Conservation (phyloP, 768 basidiomycete species). For the Boletus rufocinnamomeus region DNA sequence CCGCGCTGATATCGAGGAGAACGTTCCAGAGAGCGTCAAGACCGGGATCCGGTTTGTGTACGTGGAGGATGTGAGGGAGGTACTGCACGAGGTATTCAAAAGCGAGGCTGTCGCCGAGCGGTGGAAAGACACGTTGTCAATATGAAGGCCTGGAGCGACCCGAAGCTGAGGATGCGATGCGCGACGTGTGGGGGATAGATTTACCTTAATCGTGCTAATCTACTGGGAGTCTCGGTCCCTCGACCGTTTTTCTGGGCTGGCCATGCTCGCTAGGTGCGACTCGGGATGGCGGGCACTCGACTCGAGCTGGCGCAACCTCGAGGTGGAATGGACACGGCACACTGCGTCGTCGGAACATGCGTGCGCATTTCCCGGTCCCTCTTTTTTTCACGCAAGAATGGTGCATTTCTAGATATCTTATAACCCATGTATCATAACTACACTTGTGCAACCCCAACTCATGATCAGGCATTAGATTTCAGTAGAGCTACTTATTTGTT, state of each 20-base stretch:
- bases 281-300: neutral
- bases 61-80: conserved; percentile 90
- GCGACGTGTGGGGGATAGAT: neutral
- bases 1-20: conserved; percentile 94
- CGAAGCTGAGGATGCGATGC: neutral
- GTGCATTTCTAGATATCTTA: conserved; percentile 2
- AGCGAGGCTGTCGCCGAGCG: conserved; percentile 57
- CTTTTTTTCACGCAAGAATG: neutral
- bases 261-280: neutral
- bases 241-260: neutral
- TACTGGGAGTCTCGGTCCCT: neutral
- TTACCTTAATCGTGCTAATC: conserved; percentile 6
- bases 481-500: neutral
- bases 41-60: conserved; percentile 93
- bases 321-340: neutral
- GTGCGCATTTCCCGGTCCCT: neutral
- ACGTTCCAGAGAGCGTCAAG: conserved; percentile 95
- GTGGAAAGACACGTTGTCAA: conserved; percentile 64
- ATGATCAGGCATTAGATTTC: neutral
- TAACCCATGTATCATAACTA: conserved; percentile 1
- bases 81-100: conserved; percentile 83
- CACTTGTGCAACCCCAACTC: neutral
- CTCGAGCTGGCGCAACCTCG: neutral
- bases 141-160: conserved; percentile 16
- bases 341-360: neutral